Conservation (phyloP, 1,139 yeast genomes). For the Candida tropicalis region DNA sequence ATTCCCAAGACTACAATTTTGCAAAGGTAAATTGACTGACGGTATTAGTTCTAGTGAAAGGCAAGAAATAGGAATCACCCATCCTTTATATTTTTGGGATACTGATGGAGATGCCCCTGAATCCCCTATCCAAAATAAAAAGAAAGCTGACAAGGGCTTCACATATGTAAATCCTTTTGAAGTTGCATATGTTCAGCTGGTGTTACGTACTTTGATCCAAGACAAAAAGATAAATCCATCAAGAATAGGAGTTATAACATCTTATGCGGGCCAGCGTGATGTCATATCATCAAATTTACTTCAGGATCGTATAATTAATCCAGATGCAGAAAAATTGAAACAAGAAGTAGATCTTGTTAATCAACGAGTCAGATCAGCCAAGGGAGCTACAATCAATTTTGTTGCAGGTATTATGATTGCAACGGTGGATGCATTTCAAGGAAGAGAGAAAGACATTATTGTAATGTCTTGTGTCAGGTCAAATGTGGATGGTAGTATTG, state of each 20-base stretch:
- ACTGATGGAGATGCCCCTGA: slow-evolving; percentile 46
- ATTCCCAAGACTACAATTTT: slow-evolving; percentile 60
- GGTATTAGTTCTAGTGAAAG: slow-evolving; percentile 59
- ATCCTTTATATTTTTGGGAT: slow-evolving; percentile 56
- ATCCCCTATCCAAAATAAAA: slow-evolving; percentile 40
- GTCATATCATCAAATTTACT: slow-evolving; percentile 52
- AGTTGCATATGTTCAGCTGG: slow-evolving; percentile 44
- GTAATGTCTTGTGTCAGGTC: slow-evolving; percentile 65
- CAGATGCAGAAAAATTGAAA: slow-evolving; percentile 45
- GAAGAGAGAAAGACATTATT: slow-evolving; percentile 62
- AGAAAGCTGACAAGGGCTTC: slow-evolving; percentile 50
- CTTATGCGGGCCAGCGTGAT: slow-evolving; percentile 73
- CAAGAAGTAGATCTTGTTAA: slow-evolving; percentile 55
- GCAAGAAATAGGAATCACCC: slow-evolving; percentile 36
- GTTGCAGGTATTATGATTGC: slow-evolving; percentile 72
- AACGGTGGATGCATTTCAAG: slow-evolving; percentile 69
- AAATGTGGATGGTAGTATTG: slow-evolving; percentile 51
- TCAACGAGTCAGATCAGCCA: slow-evolving; percentile 29
- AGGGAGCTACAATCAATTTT: slow-evolving; percentile 36
- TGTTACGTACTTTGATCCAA: slow-evolving; percentile 50
- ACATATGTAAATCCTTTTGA: slow-evolving; percentile 59
- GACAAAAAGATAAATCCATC: slow-evolving; percentile 52
- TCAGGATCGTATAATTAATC: slow-evolving; percentile 57
- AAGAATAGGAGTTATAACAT: slow-evolving; percentile 67
- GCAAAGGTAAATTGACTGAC: slow-evolving; percentile 54